A percentile compares a stretch with the other conserved stretches of the same genome.
phyloP scores from a whole-genome alignment of 2,329 filamentous ascomycete species.

The Rutstroemia sp. region DNA sequence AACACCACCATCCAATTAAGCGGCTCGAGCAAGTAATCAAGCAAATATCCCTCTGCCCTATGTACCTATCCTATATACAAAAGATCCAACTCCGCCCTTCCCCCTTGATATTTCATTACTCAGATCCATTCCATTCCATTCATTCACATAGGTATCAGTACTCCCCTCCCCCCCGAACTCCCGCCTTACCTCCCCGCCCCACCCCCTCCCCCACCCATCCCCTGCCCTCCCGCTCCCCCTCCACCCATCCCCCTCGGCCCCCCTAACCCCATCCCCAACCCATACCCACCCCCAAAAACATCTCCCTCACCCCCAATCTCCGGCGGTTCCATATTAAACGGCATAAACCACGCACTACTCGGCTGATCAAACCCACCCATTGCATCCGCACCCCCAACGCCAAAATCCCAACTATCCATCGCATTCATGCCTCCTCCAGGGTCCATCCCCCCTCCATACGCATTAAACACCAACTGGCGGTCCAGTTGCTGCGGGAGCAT shows the following conservation, averaged over 20 bases:
- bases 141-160: background rate
- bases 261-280: background rate
- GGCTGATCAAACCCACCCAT: conserved; percentile 34
- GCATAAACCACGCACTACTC: conserved; percentile 79
- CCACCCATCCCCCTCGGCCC: background rate
- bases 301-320: conserved; percentile 36
- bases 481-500: conserved; percentile 65
- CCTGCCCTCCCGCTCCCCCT: background rate
- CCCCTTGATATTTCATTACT: background rate
- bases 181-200: too few relatives aligned
- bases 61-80: too few relatives aligned
- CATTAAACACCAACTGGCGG: conserved; percentile 67
- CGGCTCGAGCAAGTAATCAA: too few relatives aligned
- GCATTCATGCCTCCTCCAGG: conserved; percentile 19
- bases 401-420: conserved; percentile 11
- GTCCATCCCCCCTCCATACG: conserved; percentile 50
- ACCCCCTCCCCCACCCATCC: background rate
- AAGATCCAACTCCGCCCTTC: background rate
- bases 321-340: conserved; percentile 82
- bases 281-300: conserved; percentile 12
- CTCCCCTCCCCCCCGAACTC: background rate
- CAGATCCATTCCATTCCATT: background rate
- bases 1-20: too few relatives aligned
- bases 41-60: too few relatives aligned
- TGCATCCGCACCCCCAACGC: conserved; percentile 3